Percentiles rank a stretch among this genome's conserved stretches.
Evolutionary conservation across 2,329 filamentous ascomycete genomes (phyloP).

Genomic region (Xylaria sp.): DNA sequence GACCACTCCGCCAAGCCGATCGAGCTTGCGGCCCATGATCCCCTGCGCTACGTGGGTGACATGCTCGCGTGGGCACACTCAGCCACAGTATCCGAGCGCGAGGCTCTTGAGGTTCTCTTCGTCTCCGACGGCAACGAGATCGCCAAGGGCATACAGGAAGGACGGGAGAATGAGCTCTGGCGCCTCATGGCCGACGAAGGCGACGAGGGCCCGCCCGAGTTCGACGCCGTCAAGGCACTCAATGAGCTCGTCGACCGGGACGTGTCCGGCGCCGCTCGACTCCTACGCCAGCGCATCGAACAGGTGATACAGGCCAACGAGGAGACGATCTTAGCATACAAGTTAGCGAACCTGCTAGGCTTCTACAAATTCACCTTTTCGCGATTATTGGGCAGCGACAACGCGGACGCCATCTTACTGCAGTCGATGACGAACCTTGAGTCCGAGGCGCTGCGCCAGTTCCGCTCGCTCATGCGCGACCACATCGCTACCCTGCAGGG

Average conservation of each 20-base stretch:
- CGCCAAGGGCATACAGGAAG: conserved; percentile 80
- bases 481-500: conserved; percentile 79
- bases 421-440: conserved; percentile 76
- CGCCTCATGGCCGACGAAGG: conserved; percentile 69
- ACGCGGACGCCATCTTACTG: conserved; percentile 70
- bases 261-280: conserved; percentile 79
- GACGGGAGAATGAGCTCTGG: conserved; percentile 87
- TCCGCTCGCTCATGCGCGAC: conserved; percentile 82
- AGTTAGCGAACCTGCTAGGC: conserved; percentile 84
- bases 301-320: conserved; percentile 94
- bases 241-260: conserved; percentile 89
- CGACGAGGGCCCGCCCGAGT: conserved; percentile 61
- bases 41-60: conserved; percentile 90
- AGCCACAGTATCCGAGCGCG: conserved; percentile 89
- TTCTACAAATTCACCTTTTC: conserved; percentile 91
- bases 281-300: conserved; percentile 90
- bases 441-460: conserved; percentile 81
- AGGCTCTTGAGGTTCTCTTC: conserved; percentile 91
- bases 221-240: conserved; percentile 83
- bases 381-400: conserved; percentile 72
- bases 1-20: conserved; percentile 83
- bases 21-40: conserved; percentile 91
- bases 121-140: conserved; percentile 91
- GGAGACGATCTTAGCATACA: conserved; percentile 87
- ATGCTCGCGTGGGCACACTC: conserved; percentile 99